Evolutionary conservation across 2,329 filamentous ascomycete species (phyloP).

Genomic region (Leptosphaerulina australis): DNA sequence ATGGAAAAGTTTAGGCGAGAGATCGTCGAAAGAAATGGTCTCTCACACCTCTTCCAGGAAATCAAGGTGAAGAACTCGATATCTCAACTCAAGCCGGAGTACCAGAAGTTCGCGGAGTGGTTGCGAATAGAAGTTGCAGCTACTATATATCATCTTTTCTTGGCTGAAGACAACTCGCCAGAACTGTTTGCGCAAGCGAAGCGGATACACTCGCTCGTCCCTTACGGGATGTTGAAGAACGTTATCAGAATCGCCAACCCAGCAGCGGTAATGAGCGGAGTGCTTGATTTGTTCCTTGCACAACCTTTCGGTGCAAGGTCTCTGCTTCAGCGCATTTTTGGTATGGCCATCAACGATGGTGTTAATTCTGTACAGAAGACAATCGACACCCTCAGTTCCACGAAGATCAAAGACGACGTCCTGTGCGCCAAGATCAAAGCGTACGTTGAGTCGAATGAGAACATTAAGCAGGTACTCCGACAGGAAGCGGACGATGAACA

Average conservation of each 20-base stretch:
- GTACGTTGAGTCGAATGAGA: slow-evolving; percentile 77
- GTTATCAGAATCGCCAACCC: slow-evolving; percentile 96
- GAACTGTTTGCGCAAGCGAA: slow-evolving; percentile 94
- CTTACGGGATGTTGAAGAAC: slow-evolving; percentile 92
- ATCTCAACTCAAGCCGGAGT: slow-evolving; percentile 87
- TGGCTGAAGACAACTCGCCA: slow-evolving; percentile 97
- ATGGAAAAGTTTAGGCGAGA: slow-evolving; percentile 82
- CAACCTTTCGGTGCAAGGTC: slow-evolving; percentile 92
- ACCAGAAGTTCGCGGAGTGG: slow-evolving; percentile 98
- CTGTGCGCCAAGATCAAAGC: slow-evolving; percentile 80
- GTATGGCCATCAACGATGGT: slow-evolving; percentile 86
- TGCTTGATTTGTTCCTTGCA: slow-evolving; percentile 92
- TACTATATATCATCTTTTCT: slow-evolving; percentile 94
- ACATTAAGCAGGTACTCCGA: slow-evolving; percentile 74
- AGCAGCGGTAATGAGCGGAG: slow-evolving; percentile 93
- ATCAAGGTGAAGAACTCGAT: slow-evolving; percentile 90
- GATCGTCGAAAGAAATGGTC: slow-evolving; percentile 77
- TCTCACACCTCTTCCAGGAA: slow-evolving; percentile 90
- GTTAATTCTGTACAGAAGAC: slow-evolving; percentile 85
- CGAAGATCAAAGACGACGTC: slow-evolving; percentile 79
- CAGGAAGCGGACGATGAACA: slow-evolving; percentile 74
- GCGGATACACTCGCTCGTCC: slow-evolving; percentile 91
- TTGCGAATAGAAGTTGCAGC: slow-evolving; percentile 95
- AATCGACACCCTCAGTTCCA: slow-evolving; percentile 73
- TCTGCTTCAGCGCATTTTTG: slow-evolving; percentile 92